These are phyloP conservation scores for Haplosporangium sp. DNA, from an alignment of 371 early-diverging fungal genomes.

Conservation along the genomic window DNA sequence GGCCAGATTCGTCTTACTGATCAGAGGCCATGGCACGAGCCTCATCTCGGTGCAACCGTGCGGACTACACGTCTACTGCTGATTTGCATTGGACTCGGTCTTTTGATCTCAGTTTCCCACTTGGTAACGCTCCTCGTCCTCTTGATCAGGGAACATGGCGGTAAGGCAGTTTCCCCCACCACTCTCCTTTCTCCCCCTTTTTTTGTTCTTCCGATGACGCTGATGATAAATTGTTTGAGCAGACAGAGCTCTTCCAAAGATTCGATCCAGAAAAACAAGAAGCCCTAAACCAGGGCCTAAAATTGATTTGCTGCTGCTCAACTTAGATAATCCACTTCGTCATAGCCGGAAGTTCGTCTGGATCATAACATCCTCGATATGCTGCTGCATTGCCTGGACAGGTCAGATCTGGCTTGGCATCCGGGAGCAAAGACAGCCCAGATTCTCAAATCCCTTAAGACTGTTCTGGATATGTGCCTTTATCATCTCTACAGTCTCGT, in stretches of 20 bases:
- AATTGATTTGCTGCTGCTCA: background rate
- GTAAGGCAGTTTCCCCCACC: background rate
- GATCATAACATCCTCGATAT: slow-evolving; percentile 29
- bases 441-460: slow-evolving; percentile 19
- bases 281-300: background rate
- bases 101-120: slow-evolving; percentile 34
- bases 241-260: background rate
- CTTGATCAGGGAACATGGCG: slow-evolving; percentile 12
- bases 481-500: slow-evolving; percentile 28
- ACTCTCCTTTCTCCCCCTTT: no score
- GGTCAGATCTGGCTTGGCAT: slow-evolving; percentile 21
- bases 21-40: slow-evolving; percentile 29
- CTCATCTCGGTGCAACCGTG: slow-evolving; percentile 9
- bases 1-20: slow-evolving; percentile 37
- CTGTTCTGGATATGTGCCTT: slow-evolving; percentile 39
- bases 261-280: background rate
- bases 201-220: no score
- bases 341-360: slow-evolving; percentile 9
- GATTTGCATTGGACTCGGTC: slow-evolving; percentile 18
- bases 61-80: slow-evolving; percentile 17
- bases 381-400: slow-evolving; percentile 39
- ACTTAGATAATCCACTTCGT: slow-evolving; percentile 14
- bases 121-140: slow-evolving; percentile 18
- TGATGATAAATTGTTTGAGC: no score
- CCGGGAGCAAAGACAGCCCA: slow-evolving; percentile 21